phyloP scores from a whole-genome alignment of 257 asterid species.

The Nicotiana attenuata region DNA sequence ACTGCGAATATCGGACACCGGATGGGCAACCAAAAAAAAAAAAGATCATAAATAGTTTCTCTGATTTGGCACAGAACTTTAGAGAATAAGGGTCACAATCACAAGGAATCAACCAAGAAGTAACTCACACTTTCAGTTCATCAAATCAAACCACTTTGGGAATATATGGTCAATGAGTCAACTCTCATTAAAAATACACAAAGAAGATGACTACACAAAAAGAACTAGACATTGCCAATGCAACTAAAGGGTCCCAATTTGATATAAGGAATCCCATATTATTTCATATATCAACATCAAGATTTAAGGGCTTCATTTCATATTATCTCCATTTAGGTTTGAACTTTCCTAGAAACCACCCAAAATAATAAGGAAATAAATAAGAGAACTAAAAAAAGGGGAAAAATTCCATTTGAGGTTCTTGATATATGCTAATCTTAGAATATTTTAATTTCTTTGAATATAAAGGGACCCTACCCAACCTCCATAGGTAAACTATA shows the following conservation, averaged over 20 bases:
- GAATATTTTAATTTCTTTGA: background rate
- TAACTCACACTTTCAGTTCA: background rate
- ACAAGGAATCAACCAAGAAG: conserved; percentile 2
- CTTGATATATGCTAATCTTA: background rate
- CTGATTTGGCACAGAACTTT: too few relatives aligned
- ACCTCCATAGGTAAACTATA: background rate
- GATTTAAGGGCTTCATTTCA: background rate
- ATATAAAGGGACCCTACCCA: background rate
- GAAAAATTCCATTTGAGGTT: background rate
- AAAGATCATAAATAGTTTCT: too few relatives aligned
- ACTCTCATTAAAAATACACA: conserved; percentile 12
- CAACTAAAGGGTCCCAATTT: conserved; percentile 12
- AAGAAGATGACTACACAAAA: conserved; percentile 15
- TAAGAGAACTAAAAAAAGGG: background rate
- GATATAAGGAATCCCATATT: background rate
- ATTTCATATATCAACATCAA: conserved; percentile 16
- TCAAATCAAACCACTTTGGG: background rate
- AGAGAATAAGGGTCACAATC: background rate
- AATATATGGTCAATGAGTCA: conserved; percentile 20
- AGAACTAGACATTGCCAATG: conserved; percentile 10
- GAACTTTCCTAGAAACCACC: background rate
- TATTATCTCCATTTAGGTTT: background rate
- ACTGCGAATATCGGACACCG: too few relatives aligned
- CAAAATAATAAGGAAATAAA: background rate
- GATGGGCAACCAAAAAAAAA: too few relatives aligned